Base-by-base conservation (phyloP, 371 early-diverging fungal species). In the Neoconidiobolus thromboides region DNA sequence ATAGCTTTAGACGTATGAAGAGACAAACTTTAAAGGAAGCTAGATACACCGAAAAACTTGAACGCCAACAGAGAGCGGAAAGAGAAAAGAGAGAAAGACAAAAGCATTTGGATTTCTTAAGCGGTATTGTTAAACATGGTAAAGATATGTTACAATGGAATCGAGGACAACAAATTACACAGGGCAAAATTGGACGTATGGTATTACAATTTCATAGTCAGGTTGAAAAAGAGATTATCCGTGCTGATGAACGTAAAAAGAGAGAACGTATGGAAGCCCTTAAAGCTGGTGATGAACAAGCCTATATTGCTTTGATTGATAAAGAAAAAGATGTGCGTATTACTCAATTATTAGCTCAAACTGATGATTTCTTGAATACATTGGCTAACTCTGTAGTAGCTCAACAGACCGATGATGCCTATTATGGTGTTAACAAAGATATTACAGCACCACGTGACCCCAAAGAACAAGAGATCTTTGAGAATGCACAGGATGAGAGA, bases 181-280 rank as follows among this genome's bases (percentile, higher is more conserved):
- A 76, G 68, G 67, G 69, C 54, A 86, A 82, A 62, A 71, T 94
- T 15, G 95, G 93, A 26, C 73, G 76, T 38, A 70, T 77, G 6
- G 85, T 94, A 26, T 59, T 81, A n/a, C 76, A 80, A 49, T 83
- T 77, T 70, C 95, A 94, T 67, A 68, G 70, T 2, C 75, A 79
- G 53, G 76, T 87, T 37, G 91, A 91, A 62, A 88, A 87, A 67
- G 94, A 94, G 65, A 95, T 93, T 66, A 86, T 87, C 67, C 80
- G 84, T 69, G 80, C 89, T 57, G 65, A 76, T 12, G 87, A 88
- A 67, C 79, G 85, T 43, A 61, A 86, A 9, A 79, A 86, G 3
- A 87, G 87, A 70, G 94, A 96, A 68, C 93, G 95, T 87, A 72
- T 96, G 52, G 77, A 84, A 62, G 93, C 94, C n/a, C 75, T 95